Evolutionary conservation across 2,329 filamentous ascomycete genomes (phyloP).

Genomic region (Didymella pinodella): DNA sequence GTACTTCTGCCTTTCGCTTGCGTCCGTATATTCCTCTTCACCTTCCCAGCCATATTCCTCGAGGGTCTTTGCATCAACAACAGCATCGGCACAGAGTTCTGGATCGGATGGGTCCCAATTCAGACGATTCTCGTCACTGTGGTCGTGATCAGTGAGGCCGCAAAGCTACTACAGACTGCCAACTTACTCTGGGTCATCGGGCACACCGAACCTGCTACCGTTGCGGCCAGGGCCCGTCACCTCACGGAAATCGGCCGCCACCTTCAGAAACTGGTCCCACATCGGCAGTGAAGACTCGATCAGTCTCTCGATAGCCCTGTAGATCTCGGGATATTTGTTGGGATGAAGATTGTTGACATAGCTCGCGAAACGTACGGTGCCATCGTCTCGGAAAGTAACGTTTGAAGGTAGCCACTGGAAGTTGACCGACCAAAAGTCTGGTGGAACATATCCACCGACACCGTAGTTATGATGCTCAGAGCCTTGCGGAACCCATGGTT

Average conservation of each 20-base stretch:
- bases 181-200: background rate
- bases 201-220: background rate
- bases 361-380: background rate
- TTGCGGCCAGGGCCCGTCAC: background rate
- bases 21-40: background rate
- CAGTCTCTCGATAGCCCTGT: background rate
- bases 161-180: background rate
- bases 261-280: conserved; percentile 4
- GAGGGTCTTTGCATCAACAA: background rate
- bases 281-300: background rate
- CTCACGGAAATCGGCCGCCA: background rate
- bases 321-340: background rate
- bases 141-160: background rate
- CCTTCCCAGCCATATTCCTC: background rate
- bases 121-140: background rate
- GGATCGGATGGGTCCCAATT: conserved; percentile 3
- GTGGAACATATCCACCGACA: conserved; percentile 18
- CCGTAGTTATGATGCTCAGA: conserved; percentile 6
- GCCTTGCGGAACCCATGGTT: background rate
- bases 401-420: background rate
- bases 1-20: background rate
- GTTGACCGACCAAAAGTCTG: conserved; percentile 11
- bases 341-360: background rate
- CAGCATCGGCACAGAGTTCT: background rate
- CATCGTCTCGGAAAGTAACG: background rate